These are phyloP conservation scores for Daldinia concentrica DNA, from an alignment of 495 filamentous ascomycete genomes.

Conservation along the genomic window DNA sequence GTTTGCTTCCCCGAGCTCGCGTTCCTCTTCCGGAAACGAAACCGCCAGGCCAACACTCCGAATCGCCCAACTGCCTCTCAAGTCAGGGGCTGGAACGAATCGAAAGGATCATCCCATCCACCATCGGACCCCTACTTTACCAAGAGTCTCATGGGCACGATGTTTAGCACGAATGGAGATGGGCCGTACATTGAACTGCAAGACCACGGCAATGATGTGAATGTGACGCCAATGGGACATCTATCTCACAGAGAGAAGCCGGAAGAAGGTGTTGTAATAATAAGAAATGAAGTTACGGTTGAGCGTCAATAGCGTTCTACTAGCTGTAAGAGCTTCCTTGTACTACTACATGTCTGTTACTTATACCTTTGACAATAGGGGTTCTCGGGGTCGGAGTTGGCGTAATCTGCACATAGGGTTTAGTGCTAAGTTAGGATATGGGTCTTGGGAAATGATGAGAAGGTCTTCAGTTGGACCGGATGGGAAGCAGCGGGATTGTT, in stretches of 20 bases:
- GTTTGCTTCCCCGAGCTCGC: conserved; percentile 25
- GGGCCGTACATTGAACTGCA: background rate
- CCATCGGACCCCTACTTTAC: background rate
- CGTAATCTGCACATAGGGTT: background rate
- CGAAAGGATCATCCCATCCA: background rate
- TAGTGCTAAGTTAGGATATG: background rate
- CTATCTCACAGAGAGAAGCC: background rate
- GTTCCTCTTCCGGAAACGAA: background rate
- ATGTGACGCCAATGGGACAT: background rate
- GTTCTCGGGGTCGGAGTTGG: background rate
- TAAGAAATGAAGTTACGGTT: background rate
- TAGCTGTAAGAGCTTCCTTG: background rate
- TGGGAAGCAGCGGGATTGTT: background rate
- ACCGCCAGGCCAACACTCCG: background rate
- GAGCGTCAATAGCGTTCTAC: background rate
- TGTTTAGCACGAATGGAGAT: conserved; percentile 1
- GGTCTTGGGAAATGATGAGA: background rate
- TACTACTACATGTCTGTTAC: background rate
- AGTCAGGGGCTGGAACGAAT: background rate
- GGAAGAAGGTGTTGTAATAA: conserved; percentile 2
- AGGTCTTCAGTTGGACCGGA: background rate
- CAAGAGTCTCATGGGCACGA: background rate
- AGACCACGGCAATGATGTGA: background rate
- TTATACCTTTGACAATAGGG: background rate
- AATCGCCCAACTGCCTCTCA: background rate